These are phyloP conservation scores for Plantago coronopus DNA, from an alignment of 305 asterid species.

Conservation along the genomic window DNA sequence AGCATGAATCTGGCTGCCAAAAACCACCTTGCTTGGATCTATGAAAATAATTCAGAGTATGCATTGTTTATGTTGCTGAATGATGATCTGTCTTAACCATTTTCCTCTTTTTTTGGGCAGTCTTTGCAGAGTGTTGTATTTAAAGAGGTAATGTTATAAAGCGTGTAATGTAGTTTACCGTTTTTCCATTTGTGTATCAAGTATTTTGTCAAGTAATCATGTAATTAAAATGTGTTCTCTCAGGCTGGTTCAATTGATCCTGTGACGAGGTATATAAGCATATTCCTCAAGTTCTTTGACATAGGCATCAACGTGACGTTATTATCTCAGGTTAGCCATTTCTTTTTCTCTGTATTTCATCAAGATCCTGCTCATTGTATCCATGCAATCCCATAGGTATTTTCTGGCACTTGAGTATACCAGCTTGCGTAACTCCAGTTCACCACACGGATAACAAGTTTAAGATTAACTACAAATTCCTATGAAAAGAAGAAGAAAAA, in stretches of 20 bases:
- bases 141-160: slow-evolving; percentile 67
- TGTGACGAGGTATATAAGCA: slow-evolving; percentile 86
- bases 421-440: no score
- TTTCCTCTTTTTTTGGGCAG: slow-evolving; percentile 50
- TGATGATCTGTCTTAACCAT: slow-evolving; percentile 19
- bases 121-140: slow-evolving; percentile 93
- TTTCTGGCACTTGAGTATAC: no score
- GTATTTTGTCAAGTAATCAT: slow-evolving; percentile 13
- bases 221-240: slow-evolving; percentile 23
- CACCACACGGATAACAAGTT: no score
- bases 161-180: slow-evolving; percentile 6
- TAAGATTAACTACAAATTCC: no score
- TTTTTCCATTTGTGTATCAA: slow-evolving; percentile 17
- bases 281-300: slow-evolving; percentile 85
- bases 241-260: slow-evolving; percentile 98
- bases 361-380: no score
- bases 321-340: slow-evolving; percentile 75
- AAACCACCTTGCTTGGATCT: neutral
- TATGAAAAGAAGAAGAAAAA: neutral
- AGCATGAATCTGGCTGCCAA: no score
- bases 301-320: slow-evolving; percentile 81
- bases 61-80: slow-evolving; percentile 14
- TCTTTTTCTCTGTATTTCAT: neutral
- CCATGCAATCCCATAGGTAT: no score
- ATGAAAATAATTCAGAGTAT: neutral